A percentile compares a stretch with the other conserved stretches of the same genome.
Conservation (phyloP, 1,284 basidiomycete species). For the Pyrrhoderma noxium region DNA sequence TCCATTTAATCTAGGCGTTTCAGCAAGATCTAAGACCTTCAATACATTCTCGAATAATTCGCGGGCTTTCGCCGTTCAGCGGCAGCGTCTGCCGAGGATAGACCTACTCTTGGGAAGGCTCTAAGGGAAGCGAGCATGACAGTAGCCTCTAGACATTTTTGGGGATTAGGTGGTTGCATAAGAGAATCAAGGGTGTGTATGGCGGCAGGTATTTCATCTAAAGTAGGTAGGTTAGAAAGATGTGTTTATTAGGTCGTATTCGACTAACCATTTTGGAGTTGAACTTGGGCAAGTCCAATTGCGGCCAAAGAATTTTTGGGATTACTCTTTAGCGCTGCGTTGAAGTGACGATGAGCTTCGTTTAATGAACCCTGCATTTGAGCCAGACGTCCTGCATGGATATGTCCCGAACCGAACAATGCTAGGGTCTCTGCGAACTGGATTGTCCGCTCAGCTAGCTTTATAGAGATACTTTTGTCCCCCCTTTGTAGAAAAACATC, state of each 20-base stretch:
- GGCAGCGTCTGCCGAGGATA: conserved; percentile 64
- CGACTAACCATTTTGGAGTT: conserved; percentile 72
- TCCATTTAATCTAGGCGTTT: conserved; percentile 34
- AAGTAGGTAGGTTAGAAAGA: too few species aligned
- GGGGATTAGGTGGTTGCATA: conserved; percentile 56
- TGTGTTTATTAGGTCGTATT: too few species aligned
- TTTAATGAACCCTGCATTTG: conserved; percentile 55
- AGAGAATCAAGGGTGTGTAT: conserved; percentile 85
- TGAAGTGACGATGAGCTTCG: conserved; percentile 69
- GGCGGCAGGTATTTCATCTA: conserved; percentile 72
- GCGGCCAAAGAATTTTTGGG: conserved; percentile 72
- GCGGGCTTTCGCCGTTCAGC: conserved; percentile 71
- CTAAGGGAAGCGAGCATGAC: conserved; percentile 87
- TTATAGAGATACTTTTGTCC: conserved; percentile 46
- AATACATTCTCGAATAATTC: conserved; percentile 75
- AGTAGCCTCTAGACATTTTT: conserved; percentile 68
- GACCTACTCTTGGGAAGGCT: conserved; percentile 69
- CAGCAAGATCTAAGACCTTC: conserved; percentile 48
- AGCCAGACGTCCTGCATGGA: conserved; percentile 71
- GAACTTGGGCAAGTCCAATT: conserved; percentile 81
- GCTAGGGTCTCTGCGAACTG: conserved; percentile 87
- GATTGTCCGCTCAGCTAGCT: conserved; percentile 86
- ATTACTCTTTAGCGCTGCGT: conserved; percentile 65
- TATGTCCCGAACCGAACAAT: conserved; percentile 70
- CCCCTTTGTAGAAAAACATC: conserved; percentile 68